A percentile compares a stretch with the other conserved stretches of the same genome.
Evolutionary conservation across 176 grass and related monocot species (phyloP).

Genomic region (Phoenix dactylifera): DNA sequence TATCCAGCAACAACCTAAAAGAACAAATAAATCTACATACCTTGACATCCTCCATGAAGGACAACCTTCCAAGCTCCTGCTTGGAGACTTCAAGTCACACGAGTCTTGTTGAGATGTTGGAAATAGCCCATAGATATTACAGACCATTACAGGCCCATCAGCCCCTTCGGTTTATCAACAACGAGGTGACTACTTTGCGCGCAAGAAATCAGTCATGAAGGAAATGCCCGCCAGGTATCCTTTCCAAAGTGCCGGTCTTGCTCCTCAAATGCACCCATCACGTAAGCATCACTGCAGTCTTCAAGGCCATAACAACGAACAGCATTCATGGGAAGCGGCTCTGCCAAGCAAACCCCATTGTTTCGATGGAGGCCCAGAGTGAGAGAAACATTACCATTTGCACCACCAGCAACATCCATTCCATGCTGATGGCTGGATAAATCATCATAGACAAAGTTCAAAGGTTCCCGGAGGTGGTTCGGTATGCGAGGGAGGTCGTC

Average conservation of each 20-base stretch:
- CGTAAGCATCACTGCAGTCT: conserved; percentile 60
- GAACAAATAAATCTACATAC: too few species aligned
- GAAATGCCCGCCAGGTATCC: conserved; percentile 61
- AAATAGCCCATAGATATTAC: too few species aligned
- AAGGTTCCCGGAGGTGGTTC: conserved; percentile 32
- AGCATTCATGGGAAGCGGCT: conserved; percentile 48
- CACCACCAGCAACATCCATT: background rate
- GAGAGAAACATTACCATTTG: conserved; percentile 51
- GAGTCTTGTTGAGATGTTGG: too few species aligned
- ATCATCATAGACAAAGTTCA: conserved; percentile 41
- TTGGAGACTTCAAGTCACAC: too few species aligned
- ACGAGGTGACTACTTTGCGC: conserved; percentile 11
- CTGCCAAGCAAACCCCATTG: conserved; percentile 40
- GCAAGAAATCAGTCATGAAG: conserved; percentile 78
- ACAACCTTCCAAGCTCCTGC: too few species aligned
- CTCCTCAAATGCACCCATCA: conserved; percentile 48
- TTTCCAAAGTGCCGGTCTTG: conserved; percentile 77
- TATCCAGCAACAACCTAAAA: too few species aligned
- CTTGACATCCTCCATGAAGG: too few species aligned
- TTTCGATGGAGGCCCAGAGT: conserved; percentile 95
- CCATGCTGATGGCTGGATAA: conserved; percentile 37
- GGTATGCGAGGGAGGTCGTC: conserved; percentile 57
- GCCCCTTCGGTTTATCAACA: too few species aligned
- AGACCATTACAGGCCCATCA: too few species aligned
- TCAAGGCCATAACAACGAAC: conserved; percentile 87